phyloP scores from a whole-genome alignment of 371 early-diverging fungal species.

The Choanephora cucurbitarum region DNA sequence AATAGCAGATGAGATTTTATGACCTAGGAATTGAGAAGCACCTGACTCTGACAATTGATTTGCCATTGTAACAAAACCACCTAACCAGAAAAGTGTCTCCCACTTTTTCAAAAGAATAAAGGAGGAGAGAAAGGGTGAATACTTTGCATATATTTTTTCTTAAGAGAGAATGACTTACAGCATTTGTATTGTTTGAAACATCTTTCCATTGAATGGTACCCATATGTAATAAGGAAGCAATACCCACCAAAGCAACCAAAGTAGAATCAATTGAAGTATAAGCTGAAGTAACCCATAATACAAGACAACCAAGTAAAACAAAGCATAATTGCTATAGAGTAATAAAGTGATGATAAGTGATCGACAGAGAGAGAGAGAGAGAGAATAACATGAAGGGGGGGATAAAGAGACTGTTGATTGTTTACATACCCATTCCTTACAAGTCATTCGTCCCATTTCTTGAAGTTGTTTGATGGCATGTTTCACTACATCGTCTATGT shows the following conservation, averaged over 20 bases:
- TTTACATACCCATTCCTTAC: constrained; percentile 42
- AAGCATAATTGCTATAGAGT: constrained; percentile 48
- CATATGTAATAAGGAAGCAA: constrained; percentile 56
- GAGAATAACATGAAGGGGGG: constrained; percentile 2
- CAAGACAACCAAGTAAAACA: constrained; percentile 59
- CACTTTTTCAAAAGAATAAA: constrained; percentile 41
- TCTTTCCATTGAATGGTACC: constrained; percentile 74
- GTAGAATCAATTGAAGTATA: constrained; percentile 67
- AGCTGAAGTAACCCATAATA: constrained; percentile 68
- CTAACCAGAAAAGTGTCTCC: constrained; percentile 84
- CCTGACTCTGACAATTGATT: constrained; percentile 71
- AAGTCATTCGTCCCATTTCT: constrained; percentile 39
- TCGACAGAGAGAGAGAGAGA: constrained; percentile 1
- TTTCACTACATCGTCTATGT: constrained; percentile 26
- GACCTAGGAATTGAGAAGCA: constrained; percentile 65
- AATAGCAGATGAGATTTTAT: constrained; percentile 49
- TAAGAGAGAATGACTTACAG: constrained; percentile 33
- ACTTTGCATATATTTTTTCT: neutral
- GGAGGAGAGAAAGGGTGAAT: neutral
- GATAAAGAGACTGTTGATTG: neutral
- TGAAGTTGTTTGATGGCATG: constrained; percentile 38
- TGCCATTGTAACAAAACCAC: constrained; percentile 77
- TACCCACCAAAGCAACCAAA: constrained; percentile 68
- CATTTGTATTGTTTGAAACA: constrained; percentile 66
- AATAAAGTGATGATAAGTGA: constrained; percentile 1